phyloP scores from a whole-genome alignment of 73 alveolate species.

The Paramecium caudatum region DNA sequence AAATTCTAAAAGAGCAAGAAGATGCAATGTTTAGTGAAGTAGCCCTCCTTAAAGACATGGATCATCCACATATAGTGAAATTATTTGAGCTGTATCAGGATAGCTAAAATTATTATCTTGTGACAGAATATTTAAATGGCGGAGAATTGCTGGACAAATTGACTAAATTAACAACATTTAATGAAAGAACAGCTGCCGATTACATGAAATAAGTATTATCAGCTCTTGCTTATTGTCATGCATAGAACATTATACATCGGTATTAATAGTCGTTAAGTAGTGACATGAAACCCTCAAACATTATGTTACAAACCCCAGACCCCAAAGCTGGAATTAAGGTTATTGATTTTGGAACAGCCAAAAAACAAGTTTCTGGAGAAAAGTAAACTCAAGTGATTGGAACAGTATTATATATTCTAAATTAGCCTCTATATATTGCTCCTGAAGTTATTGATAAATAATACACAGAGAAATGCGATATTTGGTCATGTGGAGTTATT shows the following conservation, averaged over 20 bases:
- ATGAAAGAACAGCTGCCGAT: constrained; percentile 90
- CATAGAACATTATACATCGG: constrained; percentile 88
- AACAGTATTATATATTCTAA: constrained; percentile 48
- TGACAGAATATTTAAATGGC: constrained; percentile 83
- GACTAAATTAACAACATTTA: constrained; percentile 77
- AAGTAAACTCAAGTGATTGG: constrained; percentile 67
- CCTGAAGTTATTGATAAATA: constrained; percentile 75
- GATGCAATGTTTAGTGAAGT: constrained; percentile 65
- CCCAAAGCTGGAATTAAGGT: constrained; percentile 82
- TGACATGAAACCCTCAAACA: constrained; percentile 94
- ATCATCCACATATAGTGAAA: constrained; percentile 78
- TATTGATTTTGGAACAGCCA: constrained; percentile 95
- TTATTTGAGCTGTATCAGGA: constrained; percentile 77
- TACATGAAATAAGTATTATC: constrained; percentile 87
- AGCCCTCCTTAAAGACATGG: constrained; percentile 60
- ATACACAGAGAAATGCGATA: constrained; percentile 72
- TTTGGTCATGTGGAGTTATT: constrained; percentile 75
- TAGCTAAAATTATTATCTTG: constrained; percentile 71
- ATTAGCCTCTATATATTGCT: constrained; percentile 72
- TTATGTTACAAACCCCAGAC: constrained; percentile 84
- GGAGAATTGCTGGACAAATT: constrained; percentile 92
- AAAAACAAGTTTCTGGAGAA: constrained; percentile 38
- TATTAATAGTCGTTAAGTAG: constrained; percentile 40
- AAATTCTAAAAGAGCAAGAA: constrained; percentile 47
- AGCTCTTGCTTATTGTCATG: constrained; percentile 92